phyloP scores from a whole-genome alignment of 805 yeast genomes.

The Candida berthetii region DNA sequence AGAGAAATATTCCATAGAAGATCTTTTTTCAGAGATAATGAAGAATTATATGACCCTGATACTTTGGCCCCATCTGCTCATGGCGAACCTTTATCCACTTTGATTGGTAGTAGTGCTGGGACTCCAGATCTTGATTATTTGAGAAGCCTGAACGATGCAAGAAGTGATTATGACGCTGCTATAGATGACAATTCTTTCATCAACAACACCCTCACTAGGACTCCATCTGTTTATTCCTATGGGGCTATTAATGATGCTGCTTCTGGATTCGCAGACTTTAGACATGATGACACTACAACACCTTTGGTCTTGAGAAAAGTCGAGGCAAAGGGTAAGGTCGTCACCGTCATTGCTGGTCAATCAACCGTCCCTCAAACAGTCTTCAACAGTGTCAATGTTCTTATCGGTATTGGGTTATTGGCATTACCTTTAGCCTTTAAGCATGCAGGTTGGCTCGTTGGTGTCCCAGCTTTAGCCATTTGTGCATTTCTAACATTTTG shows the following conservation, averaged over 20 bases:
- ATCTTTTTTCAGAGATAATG: slow-evolving; percentile 58
- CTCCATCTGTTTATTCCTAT: slow-evolving; percentile 22
- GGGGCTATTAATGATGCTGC: slow-evolving; percentile 25
- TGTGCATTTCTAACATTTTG: slow-evolving; percentile 69
- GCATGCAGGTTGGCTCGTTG: slow-evolving; percentile 70
- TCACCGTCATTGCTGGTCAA: slow-evolving; percentile 73
- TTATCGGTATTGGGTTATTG: slow-evolving; percentile 71
- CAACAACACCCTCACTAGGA: slow-evolving; percentile 16
- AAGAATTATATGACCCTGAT: slow-evolving; percentile 63
- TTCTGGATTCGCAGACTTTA: slow-evolving; percentile 37
- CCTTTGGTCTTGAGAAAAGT: slow-evolving; percentile 54
- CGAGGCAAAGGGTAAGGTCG: slow-evolving; percentile 67
- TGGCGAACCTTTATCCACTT: slow-evolving; percentile 61
- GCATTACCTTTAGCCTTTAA: slow-evolving; percentile 68
- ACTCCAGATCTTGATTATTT: slow-evolving; percentile 26
- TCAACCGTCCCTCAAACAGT: slow-evolving; percentile 76
- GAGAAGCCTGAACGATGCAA: slow-evolving; percentile 10
- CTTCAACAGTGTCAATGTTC: slow-evolving; percentile 69
- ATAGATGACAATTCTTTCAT: slow-evolving; percentile 39
- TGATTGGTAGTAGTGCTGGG: slow-evolving; percentile 24
- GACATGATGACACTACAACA: slow-evolving; percentile 31
- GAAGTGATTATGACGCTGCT: slow-evolving; percentile 25
- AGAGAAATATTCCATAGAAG: slow-evolving; percentile 35
- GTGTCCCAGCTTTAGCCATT: slow-evolving; percentile 46
- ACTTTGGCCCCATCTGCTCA: slow-evolving; percentile 58